These are phyloP conservation scores for Fusarium denticulatum DNA, from an alignment of 2,329 filamentous ascomycete genomes.

Conservation along the genomic window DNA sequence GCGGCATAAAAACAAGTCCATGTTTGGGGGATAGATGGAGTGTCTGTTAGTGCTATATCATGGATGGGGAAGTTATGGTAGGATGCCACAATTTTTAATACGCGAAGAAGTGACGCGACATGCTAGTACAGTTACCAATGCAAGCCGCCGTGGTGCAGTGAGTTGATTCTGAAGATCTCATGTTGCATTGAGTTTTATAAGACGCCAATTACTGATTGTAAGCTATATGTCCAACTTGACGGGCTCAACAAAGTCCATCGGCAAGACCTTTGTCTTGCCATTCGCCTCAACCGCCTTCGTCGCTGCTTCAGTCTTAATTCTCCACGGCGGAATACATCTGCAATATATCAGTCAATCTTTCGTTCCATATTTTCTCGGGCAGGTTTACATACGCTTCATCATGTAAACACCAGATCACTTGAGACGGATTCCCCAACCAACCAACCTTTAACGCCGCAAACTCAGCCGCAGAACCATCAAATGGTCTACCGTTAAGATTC, in stretches of 20 bases:
- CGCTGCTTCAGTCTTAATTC: background rate
- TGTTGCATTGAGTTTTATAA: no score
- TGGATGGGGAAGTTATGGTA: no score
- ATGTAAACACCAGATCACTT: background rate
- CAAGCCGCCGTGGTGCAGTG: no score
- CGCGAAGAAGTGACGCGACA: no score
- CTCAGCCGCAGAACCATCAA: background rate
- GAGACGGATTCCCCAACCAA: background rate
- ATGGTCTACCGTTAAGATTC: background rate
- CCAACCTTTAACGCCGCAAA: background rate
- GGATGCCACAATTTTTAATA: no score
- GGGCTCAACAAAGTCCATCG: background rate
- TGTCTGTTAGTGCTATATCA: no score
- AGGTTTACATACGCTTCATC: background rate
- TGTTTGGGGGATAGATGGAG: no score
- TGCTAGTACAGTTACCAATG: no score
- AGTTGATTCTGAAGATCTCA: accelerated
- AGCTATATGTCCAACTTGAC: background rate
- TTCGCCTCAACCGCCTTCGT: background rate
- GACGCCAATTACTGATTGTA: no score
- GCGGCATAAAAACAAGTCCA: no score
- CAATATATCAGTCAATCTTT: accelerated
- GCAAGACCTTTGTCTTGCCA: background rate
- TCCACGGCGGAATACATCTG: background rate
- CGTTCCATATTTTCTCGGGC: accelerated